Evolutionary conservation across 1,284 basidiomycete genomes (phyloP), one percentile per base, ranked within the genome.

Genomic region (Pterulicium gracile): DNA sequence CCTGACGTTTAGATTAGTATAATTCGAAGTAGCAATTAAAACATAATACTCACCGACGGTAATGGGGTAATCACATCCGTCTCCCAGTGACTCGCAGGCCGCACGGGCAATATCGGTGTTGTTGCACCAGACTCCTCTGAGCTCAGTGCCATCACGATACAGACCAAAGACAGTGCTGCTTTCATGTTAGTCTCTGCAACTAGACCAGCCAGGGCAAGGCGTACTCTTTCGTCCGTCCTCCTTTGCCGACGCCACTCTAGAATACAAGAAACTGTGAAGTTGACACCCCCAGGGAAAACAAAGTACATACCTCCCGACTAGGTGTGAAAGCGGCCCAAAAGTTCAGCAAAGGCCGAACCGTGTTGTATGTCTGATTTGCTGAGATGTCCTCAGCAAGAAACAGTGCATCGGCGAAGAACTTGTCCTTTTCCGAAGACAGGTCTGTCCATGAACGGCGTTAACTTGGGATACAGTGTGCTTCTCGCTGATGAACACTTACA

Each of bases 291-390:
- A n/a, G n/a, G n/a, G n/a, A n/a, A n/a, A n/a, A n/a, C n/a, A n/a
- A n/a, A n/a, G n/a, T n/a, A n/a, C 54, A 19, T 42, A 80, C 83
- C 69, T 86, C 78, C 49, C 69, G 70, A 57, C 83, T 86, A 0
- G 86, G 79, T 4, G 80, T 70, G 54, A 88, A 91, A 0, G 84
- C 82, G 1, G 78, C 87, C 81, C 84, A 91, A 52, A 91, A 82
- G 56, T 91, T 91, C 49, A 91, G 61, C 24, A 91, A 63, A 13
- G 85, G 81, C 50, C 75, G 71, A 19, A 91, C 87, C 0, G 82
- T 80, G 47, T 77, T 72, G 61, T 89, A 88, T 0, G 88, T 85
- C 51, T 87, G 81, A 55, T 84, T 81, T 13, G 69, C 62, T 1
- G 87, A 79, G 27, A 91, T 73, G 54, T 86, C 85, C 39, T 70